A percentile compares a stretch with the other conserved stretches of the same genome.
phyloP scores from a whole-genome alignment of 2,329 filamentous ascomycete genomes.

The Fusarium metavorans region DNA sequence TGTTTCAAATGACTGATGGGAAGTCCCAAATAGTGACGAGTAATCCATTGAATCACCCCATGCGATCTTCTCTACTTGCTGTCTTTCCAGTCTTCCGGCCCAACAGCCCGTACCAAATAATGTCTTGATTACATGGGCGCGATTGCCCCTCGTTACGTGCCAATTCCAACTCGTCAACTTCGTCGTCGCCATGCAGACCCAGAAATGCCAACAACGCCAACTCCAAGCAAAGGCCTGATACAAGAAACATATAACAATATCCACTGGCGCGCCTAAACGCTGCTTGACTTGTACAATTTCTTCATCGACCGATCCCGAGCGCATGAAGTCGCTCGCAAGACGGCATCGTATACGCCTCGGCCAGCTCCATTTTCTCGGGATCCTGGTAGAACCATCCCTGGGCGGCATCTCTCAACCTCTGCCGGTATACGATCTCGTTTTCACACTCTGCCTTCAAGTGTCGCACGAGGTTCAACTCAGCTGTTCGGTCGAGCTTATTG shows the following conservation, averaged over 20 bases:
- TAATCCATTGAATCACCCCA: neutral
- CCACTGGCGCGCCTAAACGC: constrained; percentile 1
- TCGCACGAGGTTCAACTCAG: constrained; percentile 79
- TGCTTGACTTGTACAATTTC: constrained; percentile 4
- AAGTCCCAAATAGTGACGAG: neutral
- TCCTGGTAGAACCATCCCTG: constrained; percentile 91
- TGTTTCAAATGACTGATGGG: neutral
- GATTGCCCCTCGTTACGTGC: constrained; percentile 20
- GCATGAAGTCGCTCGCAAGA: constrained; percentile 65
- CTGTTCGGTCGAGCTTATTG: constrained; percentile 78
- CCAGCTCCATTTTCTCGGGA: constrained; percentile 80
- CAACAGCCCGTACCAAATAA: constrained; percentile 27
- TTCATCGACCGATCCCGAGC: constrained; percentile 50
- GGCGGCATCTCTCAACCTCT: constrained; percentile 79
- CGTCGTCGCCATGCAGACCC: constrained; percentile 42
- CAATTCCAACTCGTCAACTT: constrained; percentile 18
- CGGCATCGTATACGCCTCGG: constrained; percentile 65
- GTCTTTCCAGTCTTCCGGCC: neutral
- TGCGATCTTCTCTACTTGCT: neutral
- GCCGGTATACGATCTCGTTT: constrained; percentile 73
- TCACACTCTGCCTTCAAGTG: constrained; percentile 79
- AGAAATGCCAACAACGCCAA: constrained; percentile 47
- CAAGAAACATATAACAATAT: constrained; percentile 35
- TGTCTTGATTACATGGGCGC: constrained; percentile 35
- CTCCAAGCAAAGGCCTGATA: constrained; percentile 39